phyloP scores from a whole-genome alignment of 257 asterid genomes.

The Hygrophila difformis region DNA sequence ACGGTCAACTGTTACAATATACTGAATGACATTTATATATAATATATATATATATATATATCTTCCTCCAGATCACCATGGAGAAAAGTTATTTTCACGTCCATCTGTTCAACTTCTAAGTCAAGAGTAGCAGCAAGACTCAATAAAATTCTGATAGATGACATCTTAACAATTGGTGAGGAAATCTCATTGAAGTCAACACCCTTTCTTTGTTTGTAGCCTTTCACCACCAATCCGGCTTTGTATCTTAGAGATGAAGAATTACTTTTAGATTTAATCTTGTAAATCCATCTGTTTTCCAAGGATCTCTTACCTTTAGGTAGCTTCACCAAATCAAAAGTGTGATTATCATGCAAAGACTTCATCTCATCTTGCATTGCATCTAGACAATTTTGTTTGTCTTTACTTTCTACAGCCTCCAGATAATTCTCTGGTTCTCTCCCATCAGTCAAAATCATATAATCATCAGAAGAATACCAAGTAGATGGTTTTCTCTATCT shows the following conservation, averaged over 20 bases:
- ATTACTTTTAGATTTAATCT: not conserved
- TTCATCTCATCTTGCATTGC: constrained; percentile 14
- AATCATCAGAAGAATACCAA: not conserved
- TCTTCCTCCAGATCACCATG: too few relatives aligned
- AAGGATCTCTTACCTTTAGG: constrained; percentile 4
- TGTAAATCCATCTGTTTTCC: constrained; percentile 3
- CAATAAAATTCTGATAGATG: not conserved
- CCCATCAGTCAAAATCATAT: not conserved
- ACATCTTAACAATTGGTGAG: not conserved
- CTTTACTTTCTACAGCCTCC: not conserved
- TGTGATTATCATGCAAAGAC: constrained; percentile 6
- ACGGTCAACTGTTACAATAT: too few relatives aligned
- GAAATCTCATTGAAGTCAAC: not conserved
- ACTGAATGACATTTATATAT: too few relatives aligned
- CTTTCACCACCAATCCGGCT: constrained; percentile 1
- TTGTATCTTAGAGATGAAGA: not conserved
- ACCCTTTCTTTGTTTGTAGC: not conserved
- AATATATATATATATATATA: too few relatives aligned
- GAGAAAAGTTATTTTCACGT: too few relatives aligned
- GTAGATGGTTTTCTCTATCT: not conserved
- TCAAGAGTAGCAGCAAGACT: not conserved
- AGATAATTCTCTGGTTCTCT: constrained; percentile 6
- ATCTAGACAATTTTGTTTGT: constrained; percentile 5
- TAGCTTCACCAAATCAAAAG: constrained; percentile 12
- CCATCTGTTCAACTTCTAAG: too few relatives aligned